phyloP scores from a whole-genome alignment of 2,329 filamentous ascomycete species.

The Diaporthe aspalathi region DNA sequence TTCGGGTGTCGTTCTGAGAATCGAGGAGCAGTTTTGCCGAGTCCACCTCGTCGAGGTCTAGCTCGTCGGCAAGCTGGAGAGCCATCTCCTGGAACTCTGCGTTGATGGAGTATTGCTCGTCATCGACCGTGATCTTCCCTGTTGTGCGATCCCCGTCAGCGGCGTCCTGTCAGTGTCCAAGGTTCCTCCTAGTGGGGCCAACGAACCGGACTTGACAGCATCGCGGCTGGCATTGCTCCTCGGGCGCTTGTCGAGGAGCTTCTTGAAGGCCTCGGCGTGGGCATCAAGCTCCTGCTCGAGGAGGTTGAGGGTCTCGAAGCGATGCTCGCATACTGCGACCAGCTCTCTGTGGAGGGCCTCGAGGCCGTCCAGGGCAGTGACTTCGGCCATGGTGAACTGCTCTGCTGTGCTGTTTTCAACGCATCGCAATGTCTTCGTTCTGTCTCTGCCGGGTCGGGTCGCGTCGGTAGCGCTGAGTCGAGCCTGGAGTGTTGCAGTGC shows the following conservation, averaged over 20 bases:
- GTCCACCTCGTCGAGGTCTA: constrained; percentile 90
- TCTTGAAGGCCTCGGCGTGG: constrained; percentile 74
- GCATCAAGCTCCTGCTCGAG: constrained; percentile 78
- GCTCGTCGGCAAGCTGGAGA: constrained; percentile 84
- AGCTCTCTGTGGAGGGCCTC: constrained; percentile 90
- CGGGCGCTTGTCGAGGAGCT: constrained; percentile 78
- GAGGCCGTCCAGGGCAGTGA: constrained; percentile 79
- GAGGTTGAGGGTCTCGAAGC: constrained; percentile 69
- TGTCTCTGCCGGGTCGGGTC: neutral
- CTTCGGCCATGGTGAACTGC: constrained; percentile 72
- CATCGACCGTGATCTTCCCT: constrained; percentile 82
- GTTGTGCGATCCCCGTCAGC: constrained; percentile 32
- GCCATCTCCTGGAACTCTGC: constrained; percentile 86
- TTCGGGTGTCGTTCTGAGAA: constrained; percentile 74
- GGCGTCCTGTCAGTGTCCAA: constrained; percentile 40
- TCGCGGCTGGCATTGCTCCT: constrained; percentile 82
- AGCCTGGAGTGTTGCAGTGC: constrained; percentile 22
- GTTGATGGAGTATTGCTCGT: constrained; percentile 83
- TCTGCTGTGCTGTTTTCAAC: constrained; percentile 21
- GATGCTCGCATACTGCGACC: constrained; percentile 77
- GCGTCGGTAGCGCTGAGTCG: constrained; percentile 2
- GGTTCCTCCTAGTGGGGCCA: neutral
- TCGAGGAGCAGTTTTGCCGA: constrained; percentile 82
- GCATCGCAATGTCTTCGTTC: constrained; percentile 34
- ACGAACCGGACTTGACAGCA: constrained; percentile 72